Evolutionary conservation across 1,139 yeast genomes (phyloP), one percentile per base, ranked within the genome.

Genomic region (Nadsonia commutata): DNA sequence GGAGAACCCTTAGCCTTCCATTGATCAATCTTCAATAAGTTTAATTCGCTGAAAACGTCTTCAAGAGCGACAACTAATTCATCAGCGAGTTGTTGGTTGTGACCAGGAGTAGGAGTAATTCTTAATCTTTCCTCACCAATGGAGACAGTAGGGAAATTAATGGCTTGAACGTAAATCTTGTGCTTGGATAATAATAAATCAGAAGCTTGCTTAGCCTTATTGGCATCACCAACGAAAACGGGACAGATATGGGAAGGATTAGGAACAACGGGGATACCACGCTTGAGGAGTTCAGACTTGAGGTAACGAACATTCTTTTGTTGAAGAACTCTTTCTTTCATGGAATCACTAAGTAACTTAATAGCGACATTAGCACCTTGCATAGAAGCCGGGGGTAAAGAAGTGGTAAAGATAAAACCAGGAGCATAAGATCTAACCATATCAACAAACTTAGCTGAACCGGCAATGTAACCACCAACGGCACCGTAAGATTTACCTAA

Each of bases 51-150:
- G 68, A 90, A 90, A 21, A 88, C 86, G 42, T 76, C 72, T 55
- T 85, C 94, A 43, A 93, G 69, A 5, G 96, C 88, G 13, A 66
- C 72, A 48, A 90, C 71, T 55, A 90, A 72, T 51, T 78, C 73
- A 59, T 86, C 84, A 47, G 90, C 73, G 46, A 84, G 71, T 49
- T 80, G 81, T 46, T 77, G 71, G 27, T 77, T 75, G 63, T 90
- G 99, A 45, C 96, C 97, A 37, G 99, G 99, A 38, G 98, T 88
- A 44, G 99, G 97, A 18, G 98, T 90, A 58, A 90, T 80, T 66
- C 99, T 78, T 59, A 90, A 75, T 62, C 98, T 78, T 67, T 90
- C 99, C 52, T 86, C 80, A 49, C 98, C 98, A 57, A 84, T 80
- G 36, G 96, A 82, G 46, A 90, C 98, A 21, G 98, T 90, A 46